Evolutionary conservation across 768 basidiomycete genomes (phyloP).

Genomic region (Pisolithus microcarpus): DNA sequence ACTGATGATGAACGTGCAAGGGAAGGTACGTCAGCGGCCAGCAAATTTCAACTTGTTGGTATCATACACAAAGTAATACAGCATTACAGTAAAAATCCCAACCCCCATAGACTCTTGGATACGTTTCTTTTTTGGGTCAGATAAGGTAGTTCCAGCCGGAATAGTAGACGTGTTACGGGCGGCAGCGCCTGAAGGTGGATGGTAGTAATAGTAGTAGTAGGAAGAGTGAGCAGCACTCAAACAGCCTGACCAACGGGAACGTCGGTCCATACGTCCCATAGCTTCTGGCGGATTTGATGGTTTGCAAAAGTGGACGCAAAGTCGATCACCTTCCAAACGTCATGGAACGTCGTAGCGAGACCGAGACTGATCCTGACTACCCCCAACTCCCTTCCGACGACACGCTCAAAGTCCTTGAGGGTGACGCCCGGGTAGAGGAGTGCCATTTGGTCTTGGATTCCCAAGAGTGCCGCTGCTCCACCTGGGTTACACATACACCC

Average conservation of each 20-base stretch:
- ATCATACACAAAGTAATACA: too few species aligned
- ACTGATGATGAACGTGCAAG: too few species aligned
- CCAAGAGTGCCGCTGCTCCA: slow-evolving; percentile 65
- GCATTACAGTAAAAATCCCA: too few species aligned
- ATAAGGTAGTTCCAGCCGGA: too few species aligned
- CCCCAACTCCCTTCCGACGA: slow-evolving; percentile 61
- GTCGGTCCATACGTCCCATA: slow-evolving; percentile 38
- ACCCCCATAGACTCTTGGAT: too few species aligned
- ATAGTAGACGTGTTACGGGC: too few species aligned
- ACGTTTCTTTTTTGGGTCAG: too few species aligned
- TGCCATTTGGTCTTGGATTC: slow-evolving; percentile 59
- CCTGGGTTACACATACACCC: slow-evolving; percentile 90
- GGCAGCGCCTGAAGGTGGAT: neutral
- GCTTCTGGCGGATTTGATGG: slow-evolving; percentile 26
- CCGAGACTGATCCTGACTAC: slow-evolving; percentile 75
- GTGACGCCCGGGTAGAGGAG: slow-evolving; percentile 52
- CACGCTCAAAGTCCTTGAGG: slow-evolving; percentile 52
- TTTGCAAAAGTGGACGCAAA: slow-evolving; percentile 42
- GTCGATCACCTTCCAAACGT: slow-evolving; percentile 53
- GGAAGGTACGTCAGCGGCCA: too few species aligned
- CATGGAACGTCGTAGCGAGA: slow-evolving; percentile 70
- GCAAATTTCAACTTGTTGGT: too few species aligned
- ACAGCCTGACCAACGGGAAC: slow-evolving; percentile 29
- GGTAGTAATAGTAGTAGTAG: neutral
- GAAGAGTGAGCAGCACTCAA: slow-evolving; percentile 3